Conservation (phyloP, 2,329 filamentous ascomycete species). For the Fusarium gaditjirri region DNA sequence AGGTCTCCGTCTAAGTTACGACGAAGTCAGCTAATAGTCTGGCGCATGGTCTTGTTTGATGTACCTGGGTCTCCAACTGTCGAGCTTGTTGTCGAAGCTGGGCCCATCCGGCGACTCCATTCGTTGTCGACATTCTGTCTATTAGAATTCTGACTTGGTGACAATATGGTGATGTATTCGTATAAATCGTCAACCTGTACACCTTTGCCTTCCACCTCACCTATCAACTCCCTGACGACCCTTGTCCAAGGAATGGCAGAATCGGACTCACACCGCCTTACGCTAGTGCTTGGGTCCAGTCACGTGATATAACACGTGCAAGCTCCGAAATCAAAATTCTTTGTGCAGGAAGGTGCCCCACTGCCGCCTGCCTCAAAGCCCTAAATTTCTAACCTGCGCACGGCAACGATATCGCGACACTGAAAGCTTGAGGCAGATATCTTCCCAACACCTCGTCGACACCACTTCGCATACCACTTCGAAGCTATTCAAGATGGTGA, state of each 20-base stretch:
- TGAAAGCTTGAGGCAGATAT: conserved; percentile 51
- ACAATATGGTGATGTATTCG: conserved; percentile 26
- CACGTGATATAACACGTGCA: conserved; percentile 44
- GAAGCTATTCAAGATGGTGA: conserved; percentile 62
- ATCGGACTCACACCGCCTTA: conserved; percentile 43
- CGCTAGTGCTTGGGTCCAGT: neutral
- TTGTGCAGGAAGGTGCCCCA: conserved; percentile 33
- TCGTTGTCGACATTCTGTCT: conserved; percentile 60
- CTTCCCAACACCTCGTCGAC: conserved; percentile 51
- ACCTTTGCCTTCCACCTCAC: conserved; percentile 18
- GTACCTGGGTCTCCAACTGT: conserved; percentile 88
- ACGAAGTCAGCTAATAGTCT: conserved; percentile 35
- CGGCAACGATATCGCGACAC: conserved; percentile 52
- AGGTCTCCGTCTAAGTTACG: conserved; percentile 76
- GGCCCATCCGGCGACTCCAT: conserved; percentile 79
- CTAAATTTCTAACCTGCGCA: conserved; percentile 52
- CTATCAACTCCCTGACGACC: conserved; percentile 42
- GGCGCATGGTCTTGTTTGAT: conserved; percentile 36
- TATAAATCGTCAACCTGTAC: conserved; percentile 20
- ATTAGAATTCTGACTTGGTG: neutral
- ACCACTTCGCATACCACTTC: conserved; percentile 55
- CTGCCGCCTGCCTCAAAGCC: conserved; percentile 45
- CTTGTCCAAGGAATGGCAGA: conserved; percentile 43
- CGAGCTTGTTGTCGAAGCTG: conserved; percentile 94
- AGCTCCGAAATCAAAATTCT: conserved; percentile 43